A percentile compares a stretch with the other conserved stretches of the same genome.
phyloP scores from a whole-genome alignment of 306 rosid genomes.

The Psophocarpus tetragonolobus region DNA sequence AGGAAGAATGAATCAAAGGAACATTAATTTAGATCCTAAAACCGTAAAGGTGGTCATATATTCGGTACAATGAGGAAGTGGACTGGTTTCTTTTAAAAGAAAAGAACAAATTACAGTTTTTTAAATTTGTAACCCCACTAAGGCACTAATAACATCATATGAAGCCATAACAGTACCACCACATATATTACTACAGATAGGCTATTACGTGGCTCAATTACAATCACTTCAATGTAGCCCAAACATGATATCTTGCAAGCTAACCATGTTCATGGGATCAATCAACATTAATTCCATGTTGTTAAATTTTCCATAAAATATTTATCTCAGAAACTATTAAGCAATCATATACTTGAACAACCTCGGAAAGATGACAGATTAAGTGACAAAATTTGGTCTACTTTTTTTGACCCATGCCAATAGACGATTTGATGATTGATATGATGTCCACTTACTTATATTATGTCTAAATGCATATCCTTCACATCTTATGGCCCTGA shows the following conservation, averaged over 20 bases:
- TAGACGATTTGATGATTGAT: conserved; percentile 35
- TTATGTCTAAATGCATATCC: conserved; percentile 48
- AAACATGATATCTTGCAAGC: conserved; percentile 21
- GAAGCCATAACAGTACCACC: conserved; percentile 34
- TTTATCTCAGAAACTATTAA: not conserved
- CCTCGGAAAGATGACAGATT: conserved; percentile 34
- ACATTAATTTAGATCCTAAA: not conserved
- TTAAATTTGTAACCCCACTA: conserved; percentile 1
- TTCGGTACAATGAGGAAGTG: not conserved
- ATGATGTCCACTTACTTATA: conserved; percentile 27
- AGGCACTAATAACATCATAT: no score
- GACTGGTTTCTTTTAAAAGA: conserved; percentile 11
- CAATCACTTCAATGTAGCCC: conserved; percentile 24
- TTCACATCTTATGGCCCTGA: conserved; percentile 28
- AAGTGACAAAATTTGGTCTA: conserved; percentile 20
- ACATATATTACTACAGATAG: conserved; percentile 4
- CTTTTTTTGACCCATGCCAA: conserved; percentile 35
- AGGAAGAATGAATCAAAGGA: not conserved
- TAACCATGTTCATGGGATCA: not conserved
- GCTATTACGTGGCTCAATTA: conserved; percentile 37
- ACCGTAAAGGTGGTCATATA: conserved; percentile 16
- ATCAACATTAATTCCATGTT: not conserved
- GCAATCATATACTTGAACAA: conserved; percentile 29
- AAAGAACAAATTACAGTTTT: conserved; percentile 5
- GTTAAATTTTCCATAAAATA: not conserved